Evolutionary conservation across 2,329 filamentous ascomycete species (phyloP), one percentile per base, ranked within the genome.

Genomic region (Fusarium sp.): DNA sequence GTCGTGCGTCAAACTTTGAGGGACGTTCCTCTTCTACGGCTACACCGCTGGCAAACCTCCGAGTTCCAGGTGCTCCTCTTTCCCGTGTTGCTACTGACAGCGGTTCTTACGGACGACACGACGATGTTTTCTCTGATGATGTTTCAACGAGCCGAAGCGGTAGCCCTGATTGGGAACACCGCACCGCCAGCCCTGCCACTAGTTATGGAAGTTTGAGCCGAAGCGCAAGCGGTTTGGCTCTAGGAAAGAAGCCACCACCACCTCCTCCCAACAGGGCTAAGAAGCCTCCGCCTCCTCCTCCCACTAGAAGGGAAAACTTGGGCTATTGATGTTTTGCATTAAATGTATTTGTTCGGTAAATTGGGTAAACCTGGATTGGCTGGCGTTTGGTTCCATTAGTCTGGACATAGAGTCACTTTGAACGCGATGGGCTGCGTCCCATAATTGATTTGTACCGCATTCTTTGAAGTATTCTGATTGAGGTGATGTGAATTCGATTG

Each of bases 181-280:
- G 86, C 45, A 85, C 84, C 71, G 79, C 85, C 58, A 88, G 86
- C 69, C 86, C 87, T 0, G 84, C 86, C 4, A 88, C 86, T 1
- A 88, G 86, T 75, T 83, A 86, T 58, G 85, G 84, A 62, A 88
- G 86, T 74, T 73, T 87, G 45, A 87, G 81, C 68, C 80, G 83
- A 45, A 86, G 80, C 56, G 78, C 82, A 38, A 77, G 69, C 26
- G 72, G 74, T 11, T 36, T 75, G 39, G 75, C 74, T 10, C 44
- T 75, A 33, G 76, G 81, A 58, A 88, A 87, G 82, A 88, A 88
- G 79, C 78, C 86, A 13, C 86, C 86, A 45, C 86, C 86, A 4
- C 80, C 86, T 10, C 86, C 86, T 34, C 77, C 78, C 33, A 83
- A 87, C 66, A 84, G 85, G 14, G 80, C 78, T 53, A 81, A 79